Evolutionary conservation across 2,329 filamentous ascomycete species (phyloP).

Genomic region (Ophiostoma sp.): DNA sequence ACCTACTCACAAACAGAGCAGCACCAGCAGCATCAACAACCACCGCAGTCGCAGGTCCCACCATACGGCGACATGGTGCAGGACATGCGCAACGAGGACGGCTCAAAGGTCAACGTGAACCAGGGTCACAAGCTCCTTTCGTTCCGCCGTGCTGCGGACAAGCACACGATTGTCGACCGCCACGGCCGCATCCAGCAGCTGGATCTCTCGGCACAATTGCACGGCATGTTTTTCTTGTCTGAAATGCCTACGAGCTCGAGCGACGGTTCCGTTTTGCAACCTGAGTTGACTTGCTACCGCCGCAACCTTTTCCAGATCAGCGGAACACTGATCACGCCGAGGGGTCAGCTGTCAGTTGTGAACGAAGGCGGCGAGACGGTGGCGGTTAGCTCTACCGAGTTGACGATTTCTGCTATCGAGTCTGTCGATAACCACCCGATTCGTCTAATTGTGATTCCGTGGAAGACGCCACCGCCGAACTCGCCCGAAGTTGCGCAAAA

Average conservation of each 20-base stretch:
- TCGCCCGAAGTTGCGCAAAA: constrained; percentile 64
- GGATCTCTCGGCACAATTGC: constrained; percentile 71
- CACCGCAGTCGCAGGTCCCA: constrained; percentile 33
- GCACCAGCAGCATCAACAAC: constrained; percentile 20
- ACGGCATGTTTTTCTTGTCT: constrained; percentile 87
- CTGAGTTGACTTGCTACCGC: constrained; percentile 91
- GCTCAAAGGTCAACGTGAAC: constrained; percentile 57
- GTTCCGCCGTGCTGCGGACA: constrained; percentile 59
- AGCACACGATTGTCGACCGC: constrained; percentile 60
- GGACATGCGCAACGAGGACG: constrained; percentile 57
- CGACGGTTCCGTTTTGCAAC: constrained; percentile 63
- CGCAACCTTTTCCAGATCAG: constrained; percentile 96
- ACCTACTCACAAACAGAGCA: constrained; percentile 56
- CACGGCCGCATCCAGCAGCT: constrained; percentile 61
- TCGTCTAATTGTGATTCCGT: constrained; percentile 93
- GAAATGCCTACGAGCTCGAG: constrained; percentile 68
- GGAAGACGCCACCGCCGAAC: constrained; percentile 90
- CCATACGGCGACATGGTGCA: constrained; percentile 63
- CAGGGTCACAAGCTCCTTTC: constrained; percentile 63
- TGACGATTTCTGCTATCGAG: constrained; percentile 88
- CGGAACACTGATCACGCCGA: constrained; percentile 78
- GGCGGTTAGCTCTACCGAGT: constrained; percentile 77
- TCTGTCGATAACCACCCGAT: constrained; percentile 91
- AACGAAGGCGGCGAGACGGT: constrained; percentile 83
- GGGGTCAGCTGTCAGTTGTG: constrained; percentile 75